Evolutionary conservation across 495 filamentous ascomycete species (phyloP), one percentile per base, ranked within the genome.

Genomic region (Diplogelasinospora grovesii): DNA sequence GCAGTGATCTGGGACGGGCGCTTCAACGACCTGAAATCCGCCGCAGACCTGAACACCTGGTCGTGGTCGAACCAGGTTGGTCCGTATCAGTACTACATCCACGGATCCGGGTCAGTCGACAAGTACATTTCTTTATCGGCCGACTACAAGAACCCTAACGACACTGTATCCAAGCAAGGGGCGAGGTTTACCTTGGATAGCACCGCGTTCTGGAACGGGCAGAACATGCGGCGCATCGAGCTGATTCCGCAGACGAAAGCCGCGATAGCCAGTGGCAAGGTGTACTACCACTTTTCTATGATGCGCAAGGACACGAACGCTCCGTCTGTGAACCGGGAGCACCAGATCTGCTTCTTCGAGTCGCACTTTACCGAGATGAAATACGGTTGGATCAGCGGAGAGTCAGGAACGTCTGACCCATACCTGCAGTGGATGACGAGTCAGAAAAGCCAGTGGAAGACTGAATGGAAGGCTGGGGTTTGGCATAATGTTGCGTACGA

Each of bases 401-500:
- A 78, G 58, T 45, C 53, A 34, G 76, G 71, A 22, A 69, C 72
- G 20, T 53, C 51, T 35, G 76, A 83, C 48, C 49, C 59, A 1
- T 60, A 67, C 47, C 34, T 70, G 57, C 65, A 68, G 57, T 70
- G 62, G 50, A 67, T 68, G 65, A 60, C 61, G 23, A 59, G 50
- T 30, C 57, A 63, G 49, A 57, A 59, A 52, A 56, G 52, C 34
- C 54, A 60, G 46, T 66, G 62, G 64, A 65, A 64, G 57, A 56
- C 57, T 33, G 64, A 64, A 49, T 66, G 61, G 63, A 60, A 61
- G 46, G 59, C 81, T 2, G 70, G 70, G 24, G 71, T 78, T 2
- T 86, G 81, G 81, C 78, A 86, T 48, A 88, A 86, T 56, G 71
- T 85, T 50, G 82, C 82, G 14, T 81, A 77, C 44, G 70, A 76